These are phyloP conservation scores for Torulaspora quercuum DNA, from an alignment of 805 yeast genomes.

Conservation along the genomic window DNA sequence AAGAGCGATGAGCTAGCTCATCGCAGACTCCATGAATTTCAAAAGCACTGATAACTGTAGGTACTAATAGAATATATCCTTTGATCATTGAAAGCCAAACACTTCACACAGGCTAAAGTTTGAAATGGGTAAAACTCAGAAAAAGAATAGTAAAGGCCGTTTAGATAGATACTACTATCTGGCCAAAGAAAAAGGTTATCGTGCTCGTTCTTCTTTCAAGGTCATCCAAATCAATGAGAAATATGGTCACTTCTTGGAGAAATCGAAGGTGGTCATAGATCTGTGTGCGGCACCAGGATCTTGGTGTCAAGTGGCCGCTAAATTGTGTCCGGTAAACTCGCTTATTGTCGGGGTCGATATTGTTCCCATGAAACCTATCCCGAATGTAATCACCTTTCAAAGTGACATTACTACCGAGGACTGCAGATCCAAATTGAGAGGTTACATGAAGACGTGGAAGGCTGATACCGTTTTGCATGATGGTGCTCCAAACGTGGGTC, in stretches of 20 bases:
- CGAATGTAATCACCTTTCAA: slow-evolving; percentile 90
- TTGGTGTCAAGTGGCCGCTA: slow-evolving; percentile 98
- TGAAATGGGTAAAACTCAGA: slow-evolving; percentile 86
- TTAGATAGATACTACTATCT: slow-evolving; percentile 93
- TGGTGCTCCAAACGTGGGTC: slow-evolving; percentile 99
- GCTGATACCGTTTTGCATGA: slow-evolving; percentile 97
- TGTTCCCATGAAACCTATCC: slow-evolving; percentile 95
- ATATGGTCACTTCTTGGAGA: slow-evolving; percentile 90
- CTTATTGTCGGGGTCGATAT: slow-evolving; percentile 98
- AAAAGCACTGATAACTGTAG: no score
- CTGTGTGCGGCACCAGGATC: slow-evolving; percentile 99
- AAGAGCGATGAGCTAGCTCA: slow-evolving; percentile 15
- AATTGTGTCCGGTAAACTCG: slow-evolving; percentile 87
- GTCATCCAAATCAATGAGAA: slow-evolving; percentile 93
- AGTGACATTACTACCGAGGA: slow-evolving; percentile 98
- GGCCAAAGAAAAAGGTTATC: slow-evolving; percentile 96
- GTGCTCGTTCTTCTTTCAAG: slow-evolving; percentile 98
- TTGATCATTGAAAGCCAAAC: no score
- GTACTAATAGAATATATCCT: no score
- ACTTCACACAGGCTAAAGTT: slow-evolving; percentile 2
- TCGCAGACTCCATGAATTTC: no score
- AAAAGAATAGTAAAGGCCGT: slow-evolving; percentile 98
- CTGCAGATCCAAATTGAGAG: slow-evolving; percentile 90
- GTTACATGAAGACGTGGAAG: slow-evolving; percentile 97
- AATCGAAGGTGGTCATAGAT: slow-evolving; percentile 94